A percentile compares a stretch with the other conserved stretches of the same genome.
Conservation (phyloP, 228 moss, liverwort and hornwort genomes). For the Sphagnum magellanicum region DNA sequence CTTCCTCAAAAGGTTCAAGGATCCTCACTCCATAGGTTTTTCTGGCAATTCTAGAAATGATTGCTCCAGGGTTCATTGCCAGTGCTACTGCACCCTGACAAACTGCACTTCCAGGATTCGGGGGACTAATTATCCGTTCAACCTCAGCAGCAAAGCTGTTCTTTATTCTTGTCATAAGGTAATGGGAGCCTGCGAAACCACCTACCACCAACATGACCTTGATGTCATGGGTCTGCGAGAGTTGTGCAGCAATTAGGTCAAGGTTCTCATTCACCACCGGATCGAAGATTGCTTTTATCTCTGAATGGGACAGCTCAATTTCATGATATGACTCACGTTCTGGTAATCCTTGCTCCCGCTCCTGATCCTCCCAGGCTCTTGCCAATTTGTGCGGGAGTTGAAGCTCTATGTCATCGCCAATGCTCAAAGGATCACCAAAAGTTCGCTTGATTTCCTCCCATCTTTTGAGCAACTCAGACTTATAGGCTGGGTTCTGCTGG, state of each 20-base stretch:
- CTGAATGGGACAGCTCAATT: constrained; percentile 12
- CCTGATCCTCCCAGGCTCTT: constrained; percentile 19
- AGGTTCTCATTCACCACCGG: constrained; percentile 22
- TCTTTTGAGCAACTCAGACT: no score
- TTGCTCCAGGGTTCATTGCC: constrained; percentile 13
- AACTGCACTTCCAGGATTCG: constrained; percentile 44
- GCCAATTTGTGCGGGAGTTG: constrained; percentile 20
- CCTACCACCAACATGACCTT: constrained; percentile 37
- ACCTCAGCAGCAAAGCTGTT: constrained; percentile 4
- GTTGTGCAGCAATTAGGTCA: constrained; percentile 6
- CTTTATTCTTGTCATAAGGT: constrained; percentile 15
- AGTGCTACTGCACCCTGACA: constrained; percentile 46
- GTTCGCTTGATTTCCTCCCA: constrained; percentile 2
- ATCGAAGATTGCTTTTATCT: constrained; percentile 31
- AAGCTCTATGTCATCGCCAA: constrained; percentile 11
- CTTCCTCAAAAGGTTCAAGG: constrained; percentile 13
- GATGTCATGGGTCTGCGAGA: constrained; percentile 12
- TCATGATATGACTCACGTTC: constrained; percentile 7
- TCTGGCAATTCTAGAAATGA: constrained; percentile 23
- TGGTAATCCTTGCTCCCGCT: neutral
- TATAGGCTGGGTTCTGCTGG: neutral
- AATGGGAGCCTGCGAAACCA: constrained; percentile 31
- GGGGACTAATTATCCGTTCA: constrained; percentile 17
- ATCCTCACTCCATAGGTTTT: constrained; percentile 31
- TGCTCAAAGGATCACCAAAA: neutral